Evolutionary conservation across 2,329 filamentous ascomycete species (phyloP), one percentile per base, ranked within the genome.

Genomic region (Sporothrix phasma): DNA sequence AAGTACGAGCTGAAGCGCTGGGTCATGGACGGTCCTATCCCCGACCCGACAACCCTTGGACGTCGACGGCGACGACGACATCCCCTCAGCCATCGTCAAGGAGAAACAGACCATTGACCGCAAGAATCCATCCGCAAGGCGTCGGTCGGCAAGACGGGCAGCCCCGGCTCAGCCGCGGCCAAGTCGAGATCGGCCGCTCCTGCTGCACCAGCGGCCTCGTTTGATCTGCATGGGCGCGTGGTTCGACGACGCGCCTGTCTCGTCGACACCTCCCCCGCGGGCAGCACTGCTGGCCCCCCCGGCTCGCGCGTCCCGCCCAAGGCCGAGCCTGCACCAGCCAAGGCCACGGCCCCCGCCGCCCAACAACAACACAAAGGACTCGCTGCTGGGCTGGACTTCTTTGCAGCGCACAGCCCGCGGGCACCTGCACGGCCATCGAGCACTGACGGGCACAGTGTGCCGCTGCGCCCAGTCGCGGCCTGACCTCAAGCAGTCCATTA

Each of bases 1-100:
- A 99, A 99, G 77, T 99, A 99, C 76, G 94, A 99, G 75, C 89
- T 94, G 62, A 97, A 96, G 84, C 84, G 95, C 78, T 99, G 94
- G 94, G 89, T 92, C n/a, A 97, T 97, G 92, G 94, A 99, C 66
- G 94, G 94, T 1, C 87, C 86, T 5, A 93, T 95, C 73, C 95
- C 95, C 5, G 92, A 97, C 73, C 94, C 95, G n/a, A 83, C 90
- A 3, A 90, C 89, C 1, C 77, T n/a, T 99, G 61, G 91, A 95
- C 73, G 85, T 79, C 15, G 89, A 91, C 17, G 92, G 86, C 62
- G 93, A 97, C 71, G 92, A 96, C 69, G 92, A 97, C 74, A 86
- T 88, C 17, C 81, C 81, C 4, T 73, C 83, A 67, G 85, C 81
- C 71, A 73, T 87, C 49, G 84, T 87, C 64, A 87, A 86, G 72